These are phyloP conservation scores for Typha latifolia DNA, from an alignment of 176 grass and related monocot genomes.

Conservation along the genomic window DNA sequence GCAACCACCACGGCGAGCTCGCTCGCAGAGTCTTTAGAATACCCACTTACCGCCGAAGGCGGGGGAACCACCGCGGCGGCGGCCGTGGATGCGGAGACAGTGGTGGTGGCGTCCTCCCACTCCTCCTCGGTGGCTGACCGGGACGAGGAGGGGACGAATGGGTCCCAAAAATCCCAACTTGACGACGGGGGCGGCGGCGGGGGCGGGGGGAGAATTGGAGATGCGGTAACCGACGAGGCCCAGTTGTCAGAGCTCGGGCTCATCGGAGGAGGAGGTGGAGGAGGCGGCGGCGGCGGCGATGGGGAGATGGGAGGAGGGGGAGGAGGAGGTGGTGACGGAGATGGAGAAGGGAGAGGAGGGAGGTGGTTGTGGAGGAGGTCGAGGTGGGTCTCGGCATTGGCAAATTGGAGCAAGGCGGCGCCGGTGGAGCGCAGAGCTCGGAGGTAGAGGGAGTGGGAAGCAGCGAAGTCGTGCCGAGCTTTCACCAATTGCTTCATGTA, in stretches of 20 bases:
- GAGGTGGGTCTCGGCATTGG: constrained; percentile 69
- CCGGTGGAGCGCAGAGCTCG: constrained; percentile 71
- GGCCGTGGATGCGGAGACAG: constrained; percentile 10
- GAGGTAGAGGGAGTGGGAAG: constrained; percentile 84
- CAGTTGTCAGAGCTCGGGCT: constrained; percentile 51
- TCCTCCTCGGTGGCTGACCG: constrained; percentile 57
- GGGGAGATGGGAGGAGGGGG: background rate
- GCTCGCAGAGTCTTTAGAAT: constrained; percentile 50
- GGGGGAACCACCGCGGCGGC: constrained; percentile 26
- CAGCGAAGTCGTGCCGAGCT: constrained; percentile 66
- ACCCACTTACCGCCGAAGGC: constrained; percentile 50
- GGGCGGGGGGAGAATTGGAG: constrained; percentile 67
- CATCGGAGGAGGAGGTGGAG: constrained; percentile 42
- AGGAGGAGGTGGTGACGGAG: constrained; percentile 10
- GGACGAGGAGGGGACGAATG: constrained; percentile 77
- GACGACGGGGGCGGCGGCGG: constrained; percentile 43
- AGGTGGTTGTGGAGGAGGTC: constrained; percentile 28
- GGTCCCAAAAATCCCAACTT: constrained; percentile 99
- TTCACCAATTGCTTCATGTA: constrained; percentile 91
- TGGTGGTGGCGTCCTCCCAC: constrained; percentile 59
- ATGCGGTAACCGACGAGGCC: constrained; percentile 57
- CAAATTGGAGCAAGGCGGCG: constrained; percentile 78
- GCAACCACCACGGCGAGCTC: constrained; percentile 77
- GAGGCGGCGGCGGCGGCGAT: constrained; percentile 11
- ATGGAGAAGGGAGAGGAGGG: constrained; percentile 20